Conservation (phyloP, 2,329 filamentous ascomycete species). For the Fusarium irregulare region DNA sequence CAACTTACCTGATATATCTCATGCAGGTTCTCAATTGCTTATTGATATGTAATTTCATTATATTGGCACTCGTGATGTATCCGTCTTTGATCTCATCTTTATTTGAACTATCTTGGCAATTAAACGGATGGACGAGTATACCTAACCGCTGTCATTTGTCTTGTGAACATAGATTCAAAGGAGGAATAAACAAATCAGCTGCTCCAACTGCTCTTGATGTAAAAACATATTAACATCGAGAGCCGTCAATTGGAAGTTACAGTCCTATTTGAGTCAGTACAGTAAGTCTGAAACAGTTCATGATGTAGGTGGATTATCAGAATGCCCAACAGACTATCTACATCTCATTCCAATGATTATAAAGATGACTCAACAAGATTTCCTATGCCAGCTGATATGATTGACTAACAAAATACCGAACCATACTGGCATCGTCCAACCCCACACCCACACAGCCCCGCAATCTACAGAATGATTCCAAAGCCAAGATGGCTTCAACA, state of each 20-base stretch:
- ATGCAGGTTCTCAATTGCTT: neutral
- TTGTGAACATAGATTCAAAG: neutral
- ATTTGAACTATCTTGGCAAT: neutral
- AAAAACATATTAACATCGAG: neutral
- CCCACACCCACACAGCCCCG: slow-evolving; percentile 37
- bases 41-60: neutral
- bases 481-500: slow-evolving; percentile 19
- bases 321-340: neutral
- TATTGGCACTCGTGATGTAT: neutral
- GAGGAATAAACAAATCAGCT: neutral
- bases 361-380: neutral
- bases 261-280: neutral
- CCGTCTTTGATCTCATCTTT: neutral
- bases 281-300: neutral
- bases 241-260: neutral
- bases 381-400: neutral
- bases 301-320: neutral
- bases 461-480: slow-evolving; percentile 39
- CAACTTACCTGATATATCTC: neutral
- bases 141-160: neutral
- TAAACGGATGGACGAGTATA: neutral
- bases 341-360: neutral
- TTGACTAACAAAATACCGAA: neutral
- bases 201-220: neutral
- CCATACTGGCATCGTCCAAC: slow-evolving; percentile 10